phyloP scores from a whole-genome alignment of 1,284 basidiomycete genomes.

The Baeospora myosura region DNA sequence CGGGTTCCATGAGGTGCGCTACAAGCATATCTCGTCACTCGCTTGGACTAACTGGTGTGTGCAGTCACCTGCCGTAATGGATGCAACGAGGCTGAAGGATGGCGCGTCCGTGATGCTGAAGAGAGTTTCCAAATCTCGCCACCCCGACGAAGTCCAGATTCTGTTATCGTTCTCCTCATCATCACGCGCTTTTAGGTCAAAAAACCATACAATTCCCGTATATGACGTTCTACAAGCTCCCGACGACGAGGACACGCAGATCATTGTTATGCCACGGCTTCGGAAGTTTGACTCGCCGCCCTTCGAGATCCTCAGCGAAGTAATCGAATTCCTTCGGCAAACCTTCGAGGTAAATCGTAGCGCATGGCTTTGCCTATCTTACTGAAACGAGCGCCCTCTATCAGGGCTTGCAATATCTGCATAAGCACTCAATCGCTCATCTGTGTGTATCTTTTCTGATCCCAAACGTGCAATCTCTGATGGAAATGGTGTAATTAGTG shows the following conservation, averaged over 20 bases:
- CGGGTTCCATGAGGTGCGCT: background rate
- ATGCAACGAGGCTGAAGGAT: conserved; percentile 6
- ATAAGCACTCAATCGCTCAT: conserved; percentile 9
- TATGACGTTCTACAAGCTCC: conserved; percentile 9
- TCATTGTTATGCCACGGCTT: conserved; percentile 15
- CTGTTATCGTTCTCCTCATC: conserved; percentile 3
- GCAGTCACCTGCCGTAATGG: conserved; percentile 1
- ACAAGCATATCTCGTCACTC: background rate
- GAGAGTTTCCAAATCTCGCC: background rate
- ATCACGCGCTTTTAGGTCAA: background rate
- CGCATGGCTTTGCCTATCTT: background rate
- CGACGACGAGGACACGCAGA: conserved; percentile 3
- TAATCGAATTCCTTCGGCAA: conserved; percentile 13
- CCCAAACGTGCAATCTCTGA: too few relatives aligned
- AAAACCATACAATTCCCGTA: conserved; percentile 12
- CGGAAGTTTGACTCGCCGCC: conserved; percentile 7
- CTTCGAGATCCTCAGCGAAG: conserved; percentile 18
- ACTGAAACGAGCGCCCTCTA: background rate
- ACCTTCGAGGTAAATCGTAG: conserved; percentile 18
- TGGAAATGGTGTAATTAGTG: background rate
- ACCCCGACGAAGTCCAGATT: background rate
- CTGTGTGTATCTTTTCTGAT: conserved; percentile 8
- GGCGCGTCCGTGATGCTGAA: conserved; percentile 4
- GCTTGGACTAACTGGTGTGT: background rate
- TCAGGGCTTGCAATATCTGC: conserved; percentile 9